phyloP scores from a whole-genome alignment of 768 basidiomycete genomes.

The Paxillus rubicundulus region DNA sequence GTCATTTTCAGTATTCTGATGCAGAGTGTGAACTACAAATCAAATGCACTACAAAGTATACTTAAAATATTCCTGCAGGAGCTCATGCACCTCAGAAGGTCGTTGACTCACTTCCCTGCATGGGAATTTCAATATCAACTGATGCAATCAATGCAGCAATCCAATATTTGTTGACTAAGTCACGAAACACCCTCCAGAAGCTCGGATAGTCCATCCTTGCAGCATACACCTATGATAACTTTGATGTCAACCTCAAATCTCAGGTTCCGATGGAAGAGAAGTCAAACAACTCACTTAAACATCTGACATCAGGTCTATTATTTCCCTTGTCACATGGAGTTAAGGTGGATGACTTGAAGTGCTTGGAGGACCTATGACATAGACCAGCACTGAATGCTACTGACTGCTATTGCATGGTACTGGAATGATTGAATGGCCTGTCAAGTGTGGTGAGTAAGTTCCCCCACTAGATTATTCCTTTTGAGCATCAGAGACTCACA shows the following conservation, averaged over 20 bases:
- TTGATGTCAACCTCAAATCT: constrained; percentile 38
- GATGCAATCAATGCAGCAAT: constrained; percentile 25
- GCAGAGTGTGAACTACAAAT: constrained; percentile 30
- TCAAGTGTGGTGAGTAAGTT: no score
- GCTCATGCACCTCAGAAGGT: constrained; percentile 29
- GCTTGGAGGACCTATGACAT: constrained; percentile 33
- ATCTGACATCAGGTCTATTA: constrained; percentile 24
- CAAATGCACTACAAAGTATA: constrained; percentile 12
- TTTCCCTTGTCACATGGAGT: constrained; percentile 22
- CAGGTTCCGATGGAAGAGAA: constrained; percentile 33
- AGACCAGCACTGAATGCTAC: constrained; percentile 20
- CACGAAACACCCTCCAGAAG: constrained; percentile 9
- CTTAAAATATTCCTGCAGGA: constrained; percentile 20
- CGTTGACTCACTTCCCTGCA: constrained; percentile 27
- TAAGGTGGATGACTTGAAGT: constrained; percentile 27
- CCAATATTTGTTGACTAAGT: constrained; percentile 27
- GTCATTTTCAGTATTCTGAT: not conserved
- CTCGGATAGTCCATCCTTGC: constrained; percentile 26
- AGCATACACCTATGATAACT: constrained; percentile 41
- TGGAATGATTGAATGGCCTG: no score
- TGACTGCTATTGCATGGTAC: no score
- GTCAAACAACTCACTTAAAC: constrained; percentile 15
- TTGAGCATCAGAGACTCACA: no score
- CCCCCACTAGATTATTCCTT: no score
- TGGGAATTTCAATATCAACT: constrained; percentile 32